Evolutionary conservation across 73 alveolate species (phyloP), one percentile per base, ranked within the genome.

Genomic region (Effrenium voratum): DNA sequence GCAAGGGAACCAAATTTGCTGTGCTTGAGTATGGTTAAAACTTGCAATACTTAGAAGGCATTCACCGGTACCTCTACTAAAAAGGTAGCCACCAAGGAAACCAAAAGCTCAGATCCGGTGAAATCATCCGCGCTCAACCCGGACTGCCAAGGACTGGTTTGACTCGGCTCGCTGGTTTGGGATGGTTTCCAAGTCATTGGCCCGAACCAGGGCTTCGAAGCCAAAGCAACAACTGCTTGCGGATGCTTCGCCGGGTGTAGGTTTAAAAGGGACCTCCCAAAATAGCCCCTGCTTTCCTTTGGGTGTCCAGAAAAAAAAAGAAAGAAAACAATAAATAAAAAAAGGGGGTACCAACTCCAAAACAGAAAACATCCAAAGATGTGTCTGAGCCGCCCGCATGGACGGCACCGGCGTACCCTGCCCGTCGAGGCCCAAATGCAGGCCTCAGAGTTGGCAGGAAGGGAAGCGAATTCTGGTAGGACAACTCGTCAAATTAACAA

Each of bases 341-440:
- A 8, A 52, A 8, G 63, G 19, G 19, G 8, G 26, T 52, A 12
- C 63, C 8, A 8, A 8, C 63, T 19, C 8, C 19, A 8, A 8
- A 19, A 52, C 8, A 8, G 63, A 19, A 52, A 8, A 19, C 63
- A 19, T 52, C 63, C 43, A 40, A 30, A 12, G 80, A 22, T 0
- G 19, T 13, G 45, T 2, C 86, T 15, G 30, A 47, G 83, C 15
- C 46, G 66, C 44, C 19, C 57, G 55, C 97, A 90, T 73, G 28
- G 97, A 90, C 13, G 97, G 97, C 86, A 90, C 32, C 57, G 87
- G 36, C 30, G 66, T 90, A 28, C 87, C 87, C 5, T 28, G 92
- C 32, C 52, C 24, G 34, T 86, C 94, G 24, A 90, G 87, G 38
- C 97, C 97, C 5, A 90, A 87, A 34, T 90, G 97, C 15, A 90